A percentile compares a stretch with the other conserved stretches of the same genome.
These are phyloP conservation scores for Phytophthora rubi DNA, from an alignment of 352 stramenopile species.

Conservation along the genomic window DNA sequence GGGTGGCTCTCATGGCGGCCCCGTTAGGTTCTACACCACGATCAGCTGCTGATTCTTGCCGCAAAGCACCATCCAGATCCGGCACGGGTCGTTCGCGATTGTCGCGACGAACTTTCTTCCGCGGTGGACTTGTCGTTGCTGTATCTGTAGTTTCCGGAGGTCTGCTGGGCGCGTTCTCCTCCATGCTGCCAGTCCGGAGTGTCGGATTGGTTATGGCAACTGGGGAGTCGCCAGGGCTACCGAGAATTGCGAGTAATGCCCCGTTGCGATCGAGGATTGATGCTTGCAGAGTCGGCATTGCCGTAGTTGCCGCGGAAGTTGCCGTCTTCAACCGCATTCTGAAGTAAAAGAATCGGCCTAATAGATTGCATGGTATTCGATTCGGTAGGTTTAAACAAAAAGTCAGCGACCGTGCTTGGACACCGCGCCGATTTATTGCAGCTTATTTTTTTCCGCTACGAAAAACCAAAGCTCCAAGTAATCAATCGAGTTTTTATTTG, in stretches of 20 bases:
- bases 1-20: no score
- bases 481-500: neutral
- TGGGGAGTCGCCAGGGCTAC: no score
- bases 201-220: neutral
- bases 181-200: no score
- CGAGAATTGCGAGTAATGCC: no score
- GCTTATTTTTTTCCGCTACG: neutral
- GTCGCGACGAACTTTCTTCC: no score
- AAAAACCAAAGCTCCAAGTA: neutral
- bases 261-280: no score
- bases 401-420: neutral
- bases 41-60: no score
- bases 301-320: neutral
- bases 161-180: neutral
- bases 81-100: no score
- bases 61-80: no score
- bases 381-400: neutral
- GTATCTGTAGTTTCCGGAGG: neutral
- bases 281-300: neutral
- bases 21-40: no score
- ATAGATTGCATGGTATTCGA: neutral
- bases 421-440: neutral
- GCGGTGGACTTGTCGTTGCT: neutral
- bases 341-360: neutral
- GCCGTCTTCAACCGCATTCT: neutral